Evolutionary conservation across 2,329 filamentous ascomycete species (phyloP), one percentile per base, ranked within the genome.

Genomic region (Purpureocillium takamizusanense): DNA sequence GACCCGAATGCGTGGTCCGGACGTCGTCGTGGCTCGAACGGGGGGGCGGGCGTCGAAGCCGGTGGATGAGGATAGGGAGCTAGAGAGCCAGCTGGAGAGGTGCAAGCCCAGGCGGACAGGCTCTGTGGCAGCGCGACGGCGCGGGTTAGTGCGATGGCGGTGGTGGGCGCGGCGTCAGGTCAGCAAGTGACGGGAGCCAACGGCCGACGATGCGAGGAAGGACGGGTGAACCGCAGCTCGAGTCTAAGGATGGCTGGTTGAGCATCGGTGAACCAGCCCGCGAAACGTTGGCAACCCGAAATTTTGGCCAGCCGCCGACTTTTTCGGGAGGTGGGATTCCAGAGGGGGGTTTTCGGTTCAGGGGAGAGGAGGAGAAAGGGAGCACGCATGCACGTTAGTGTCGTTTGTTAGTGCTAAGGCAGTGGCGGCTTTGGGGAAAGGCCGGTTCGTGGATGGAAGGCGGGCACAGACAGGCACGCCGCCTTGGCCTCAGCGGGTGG

Each of bases 171-270:
- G 17, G 34, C 36, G 21, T 25, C 21, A 25, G 21, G n/a, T 47
- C 39, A 43, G 48, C 42, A 45, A 48, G 48, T 44, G 49, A 44
- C 51, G 46, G 43, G 44, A 45, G 46, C 48, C 44, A 49, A 33
- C 21, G 28, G 38, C 31, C 18, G 36, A 35, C 32, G 39, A 37
- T 36, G 45, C 18, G 40, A 47, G 49, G 54, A 52, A 49, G 56
- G 53, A 49, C 49, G 53, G 50, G 49, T 46, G 43, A 49, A 49
- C 59, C 49, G 53, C 49, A 41, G 43, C 49, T 61, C 60, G 58
- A 57, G 53, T 50, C 53, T 57, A 51, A 51, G 53, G 57, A 67
- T 65, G 66, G 67, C 63, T 67, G 64, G 65, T 54, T 51, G 47
- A 56, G 57, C 62, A 66, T 66, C 57, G 55, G 56, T 50, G 55